Percentiles rank a stretch among this genome's conserved stretches.
These are phyloP conservation scores for Fusarium luffae DNA, from an alignment of 2,329 filamentous ascomycete genomes.

Conservation along the genomic window DNA sequence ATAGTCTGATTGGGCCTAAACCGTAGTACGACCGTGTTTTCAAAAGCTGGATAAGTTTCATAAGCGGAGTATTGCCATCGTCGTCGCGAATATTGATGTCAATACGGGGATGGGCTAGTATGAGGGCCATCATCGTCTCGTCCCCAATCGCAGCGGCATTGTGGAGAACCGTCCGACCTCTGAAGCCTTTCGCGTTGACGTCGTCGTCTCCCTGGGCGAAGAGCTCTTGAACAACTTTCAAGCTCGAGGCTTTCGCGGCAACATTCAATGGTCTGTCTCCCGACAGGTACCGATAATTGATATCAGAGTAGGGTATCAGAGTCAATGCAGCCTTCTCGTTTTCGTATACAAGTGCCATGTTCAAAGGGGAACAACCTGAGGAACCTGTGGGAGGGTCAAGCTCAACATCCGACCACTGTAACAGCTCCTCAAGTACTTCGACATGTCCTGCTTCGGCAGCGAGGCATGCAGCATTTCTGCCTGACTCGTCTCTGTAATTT, in stretches of 20 bases:
- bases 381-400: neutral
- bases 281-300: rapidly evolving
- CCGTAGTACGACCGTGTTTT: no score
- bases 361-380: rapidly evolving
- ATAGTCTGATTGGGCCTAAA: no score
- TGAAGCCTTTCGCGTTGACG: neutral
- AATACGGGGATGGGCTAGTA: no score
- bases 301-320: neutral
- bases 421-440: neutral
- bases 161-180: neutral
- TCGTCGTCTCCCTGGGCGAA: rapidly evolving
- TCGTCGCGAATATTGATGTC: neutral
- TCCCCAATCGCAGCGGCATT: neutral
- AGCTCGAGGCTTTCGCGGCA: rapidly evolving
- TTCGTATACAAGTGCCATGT: neutral
- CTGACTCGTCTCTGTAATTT: neutral
- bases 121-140: no score
- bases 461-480: neutral
- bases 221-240: rapidly evolving
- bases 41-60: neutral
- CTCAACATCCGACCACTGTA: neutral
- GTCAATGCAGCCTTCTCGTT: neutral
- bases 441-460: neutral
- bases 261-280: rapidly evolving
- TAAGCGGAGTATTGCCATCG: neutral